Base-by-base conservation (phyloP, 2,329 filamentous ascomycete genomes). In the Hypoxylon sp. region DNA sequence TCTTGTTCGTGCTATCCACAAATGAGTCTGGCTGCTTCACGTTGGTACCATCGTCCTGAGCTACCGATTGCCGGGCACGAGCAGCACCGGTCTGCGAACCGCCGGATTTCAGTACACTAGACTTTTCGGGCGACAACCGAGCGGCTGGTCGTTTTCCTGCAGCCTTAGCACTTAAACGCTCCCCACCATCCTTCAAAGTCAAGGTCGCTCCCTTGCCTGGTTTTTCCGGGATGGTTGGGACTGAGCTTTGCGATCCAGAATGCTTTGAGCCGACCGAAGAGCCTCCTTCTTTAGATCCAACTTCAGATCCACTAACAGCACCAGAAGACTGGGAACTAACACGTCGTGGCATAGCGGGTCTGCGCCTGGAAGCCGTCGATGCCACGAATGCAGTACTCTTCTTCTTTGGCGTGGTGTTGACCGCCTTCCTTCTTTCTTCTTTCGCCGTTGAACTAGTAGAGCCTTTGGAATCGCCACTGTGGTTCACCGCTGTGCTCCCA, bases 241-340 rank as follows among this genome's bases (percentile, higher is more conserved):
- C 75, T 69, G 62, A 71, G 58, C 67, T 71, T 65, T 72, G 66
- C 61, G 72, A 66, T 51, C 70, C 61, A 37, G 67, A 48, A 10
- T 73, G 52, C 39, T 72, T 77, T 6, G 73, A 71, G 24, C 69
- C 70, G 4, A 57, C 37, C 10, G 75, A 75, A 29, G 76, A 71
- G n/a, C 62, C 63, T 19, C 69, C 73, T 31, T 82, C 79, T 66
- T 77, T 80, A 24, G 75, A 68, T n/a, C 70, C 72, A 31, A 67
- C 61, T 11, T 82, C 80, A 15, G 79, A 78, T 11, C 71, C 70
- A 35, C 73, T 57, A 17, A 54, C 77, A 29, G 51, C 77, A 6
- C 76, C 74, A 2, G 83, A 82, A 6, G 82, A 81, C 60, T 85
- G 86, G 1, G 85, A 86, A 69, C 83, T 86, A 39, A 80, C 77